These are phyloP conservation scores for Eucalyptus tenuipes DNA, from an alignment of 345 rosid genomes.

Conservation along the genomic window DNA sequence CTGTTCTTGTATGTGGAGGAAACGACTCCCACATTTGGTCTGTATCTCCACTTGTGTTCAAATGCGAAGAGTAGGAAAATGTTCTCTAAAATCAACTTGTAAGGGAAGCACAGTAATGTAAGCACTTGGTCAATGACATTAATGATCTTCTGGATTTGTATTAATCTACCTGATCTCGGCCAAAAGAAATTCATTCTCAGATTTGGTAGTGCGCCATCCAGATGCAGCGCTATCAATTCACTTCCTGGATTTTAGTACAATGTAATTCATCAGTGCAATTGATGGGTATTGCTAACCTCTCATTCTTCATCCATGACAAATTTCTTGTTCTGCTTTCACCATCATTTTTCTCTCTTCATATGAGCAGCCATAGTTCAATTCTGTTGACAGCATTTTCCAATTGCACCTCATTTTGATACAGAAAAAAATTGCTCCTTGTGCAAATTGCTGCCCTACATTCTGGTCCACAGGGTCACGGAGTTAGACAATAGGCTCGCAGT, in stretches of 20 bases:
- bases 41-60: neutral
- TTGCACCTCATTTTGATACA: neutral
- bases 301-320: neutral
- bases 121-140: neutral
- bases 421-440: neutral
- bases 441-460: neutral
- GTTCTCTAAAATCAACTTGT: neutral
- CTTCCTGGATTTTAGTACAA: neutral
- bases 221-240: neutral
- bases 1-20: neutral
- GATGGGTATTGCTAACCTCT: neutral
- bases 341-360: neutral
- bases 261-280: neutral
- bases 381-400: neutral
- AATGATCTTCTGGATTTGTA: neutral
- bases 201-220: neutral
- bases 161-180: neutral
- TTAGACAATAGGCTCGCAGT: conserved; percentile 51
- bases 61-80: neutral
- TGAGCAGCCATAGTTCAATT: neutral
- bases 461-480: conserved; percentile 56
- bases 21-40: neutral
- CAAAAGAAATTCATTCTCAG: neutral
- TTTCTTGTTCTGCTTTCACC: neutral
- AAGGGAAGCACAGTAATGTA: neutral